phyloP scores from a whole-genome alignment of 1,139 yeast species.

The Zygoascus hellenicus region DNA sequence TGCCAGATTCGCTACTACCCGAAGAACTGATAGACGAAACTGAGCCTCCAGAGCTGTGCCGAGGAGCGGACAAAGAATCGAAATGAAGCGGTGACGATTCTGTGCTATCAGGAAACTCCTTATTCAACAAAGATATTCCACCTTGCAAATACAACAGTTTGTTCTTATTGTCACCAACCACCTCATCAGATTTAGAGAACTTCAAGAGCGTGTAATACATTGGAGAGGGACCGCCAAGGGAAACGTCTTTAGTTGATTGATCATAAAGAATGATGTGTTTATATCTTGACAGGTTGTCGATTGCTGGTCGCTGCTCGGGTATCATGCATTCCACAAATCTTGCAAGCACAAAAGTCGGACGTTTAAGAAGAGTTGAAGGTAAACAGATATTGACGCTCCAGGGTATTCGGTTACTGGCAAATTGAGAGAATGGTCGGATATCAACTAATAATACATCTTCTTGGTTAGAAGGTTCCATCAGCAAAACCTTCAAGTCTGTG shows the following conservation, averaged over 20 bases:
- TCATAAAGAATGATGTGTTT: constrained; percentile 50
- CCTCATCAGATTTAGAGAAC: constrained; percentile 37
- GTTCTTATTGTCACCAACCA: constrained; percentile 17
- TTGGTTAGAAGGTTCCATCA: neutral
- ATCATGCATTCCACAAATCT: constrained; percentile 54
- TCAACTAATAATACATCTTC: constrained; percentile 47
- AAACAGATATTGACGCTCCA: constrained; percentile 63
- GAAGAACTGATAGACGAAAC: neutral
- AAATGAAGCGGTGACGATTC: constrained; percentile 16
- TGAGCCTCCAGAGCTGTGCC: neutral
- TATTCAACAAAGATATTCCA: constrained; percentile 33
- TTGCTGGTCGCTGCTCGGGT: constrained; percentile 32
- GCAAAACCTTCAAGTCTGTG: constrained; percentile 6
- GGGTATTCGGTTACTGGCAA: constrained; percentile 45
- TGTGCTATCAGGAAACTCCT: constrained; percentile 24
- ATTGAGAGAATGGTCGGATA: constrained; percentile 66
- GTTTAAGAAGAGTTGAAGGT: constrained; percentile 70
- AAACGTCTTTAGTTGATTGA: constrained; percentile 34
- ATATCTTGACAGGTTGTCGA: constrained; percentile 25
- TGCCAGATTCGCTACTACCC: neutral
- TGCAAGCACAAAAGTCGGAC: constrained; percentile 54
- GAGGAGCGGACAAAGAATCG: neutral
- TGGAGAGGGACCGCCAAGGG: constrained; percentile 32
- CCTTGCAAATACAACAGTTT: constrained; percentile 28
- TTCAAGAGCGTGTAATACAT: constrained; percentile 42